phyloP scores from a whole-genome alignment of 2,329 filamentous ascomycete species.

The Venturia oleaginea region DNA sequence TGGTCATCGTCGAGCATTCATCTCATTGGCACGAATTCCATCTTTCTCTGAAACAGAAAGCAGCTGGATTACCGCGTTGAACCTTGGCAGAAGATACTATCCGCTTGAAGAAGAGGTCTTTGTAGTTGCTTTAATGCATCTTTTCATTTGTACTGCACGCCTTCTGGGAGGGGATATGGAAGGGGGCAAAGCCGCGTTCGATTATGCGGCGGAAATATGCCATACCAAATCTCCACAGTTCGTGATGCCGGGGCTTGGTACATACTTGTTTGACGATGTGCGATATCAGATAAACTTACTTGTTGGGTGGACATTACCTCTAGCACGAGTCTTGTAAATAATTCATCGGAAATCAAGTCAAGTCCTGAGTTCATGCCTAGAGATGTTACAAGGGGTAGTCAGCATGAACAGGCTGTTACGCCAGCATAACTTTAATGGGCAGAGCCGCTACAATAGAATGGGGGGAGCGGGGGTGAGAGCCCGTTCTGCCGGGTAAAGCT shows the following conservation, averaged over 20 bases:
- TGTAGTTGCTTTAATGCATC: slow-evolving; percentile 11
- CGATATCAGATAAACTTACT: slow-evolving; percentile 12
- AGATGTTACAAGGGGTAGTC: no score
- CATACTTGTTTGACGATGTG: slow-evolving; percentile 11
- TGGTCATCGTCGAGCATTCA: slow-evolving; percentile 11
- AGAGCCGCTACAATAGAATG: no score
- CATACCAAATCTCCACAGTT: slow-evolving; percentile 9
- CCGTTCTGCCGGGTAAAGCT: not conserved
- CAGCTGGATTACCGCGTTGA: slow-evolving; percentile 2
- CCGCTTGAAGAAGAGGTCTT: slow-evolving; percentile 13
- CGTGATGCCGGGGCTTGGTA: slow-evolving; percentile 13
- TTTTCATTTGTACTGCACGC: slow-evolving; percentile 11
- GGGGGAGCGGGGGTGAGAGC: no score
- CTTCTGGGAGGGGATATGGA: slow-evolving; percentile 12
- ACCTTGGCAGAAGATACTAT: slow-evolving; percentile 10
- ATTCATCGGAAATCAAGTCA: not conserved
- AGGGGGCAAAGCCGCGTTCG: slow-evolving; percentile 11
- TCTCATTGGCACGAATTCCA: slow-evolving; percentile 10
- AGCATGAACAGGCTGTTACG: no score
- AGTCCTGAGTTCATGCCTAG: not conserved
- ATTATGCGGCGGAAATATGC: slow-evolving; percentile 7
- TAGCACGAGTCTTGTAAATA: not conserved
- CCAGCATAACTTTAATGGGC: no score
- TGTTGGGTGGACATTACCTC: slow-evolving; percentile 2
- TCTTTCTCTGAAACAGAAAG: slow-evolving; percentile 7